Evolutionary conservation across 2,329 filamentous ascomycete species (phyloP).

Genomic region (Xylaria polymorpha): DNA sequence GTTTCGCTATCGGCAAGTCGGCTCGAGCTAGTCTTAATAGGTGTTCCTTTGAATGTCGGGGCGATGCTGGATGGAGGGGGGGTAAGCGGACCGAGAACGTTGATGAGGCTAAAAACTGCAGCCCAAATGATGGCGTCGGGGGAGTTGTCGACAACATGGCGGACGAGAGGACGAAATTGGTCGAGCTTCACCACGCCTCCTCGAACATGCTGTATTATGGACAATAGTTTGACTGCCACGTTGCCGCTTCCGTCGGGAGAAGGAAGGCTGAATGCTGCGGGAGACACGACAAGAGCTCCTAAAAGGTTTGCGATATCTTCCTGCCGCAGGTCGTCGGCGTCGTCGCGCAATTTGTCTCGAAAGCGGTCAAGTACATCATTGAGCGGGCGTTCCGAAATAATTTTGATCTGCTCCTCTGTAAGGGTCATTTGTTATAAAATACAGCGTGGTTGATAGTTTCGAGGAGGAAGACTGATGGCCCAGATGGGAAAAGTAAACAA

Average conservation of each 20-base stretch:
- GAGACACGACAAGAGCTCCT: constrained; percentile 6
- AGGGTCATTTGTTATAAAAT: constrained; percentile 24
- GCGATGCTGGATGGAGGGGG: constrained; percentile 9
- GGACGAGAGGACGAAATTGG: constrained; percentile 25
- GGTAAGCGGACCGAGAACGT: constrained; percentile 6
- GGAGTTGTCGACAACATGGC: constrained; percentile 19
- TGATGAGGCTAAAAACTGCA: constrained; percentile 23
- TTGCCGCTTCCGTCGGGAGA: constrained; percentile 22
- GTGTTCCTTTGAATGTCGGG: constrained; percentile 18
- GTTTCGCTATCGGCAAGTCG: constrained; percentile 1
- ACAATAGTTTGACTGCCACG: constrained; percentile 26
- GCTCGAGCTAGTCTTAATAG: constrained; percentile 9
- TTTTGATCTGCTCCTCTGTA: constrained; percentile 12
- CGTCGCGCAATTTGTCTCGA: constrained; percentile 18
- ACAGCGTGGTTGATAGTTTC: no score
- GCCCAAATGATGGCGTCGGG: constrained; percentile 18
- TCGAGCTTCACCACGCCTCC: constrained; percentile 17
- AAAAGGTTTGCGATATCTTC: constrained; percentile 23
- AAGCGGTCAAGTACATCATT: constrained; percentile 16
- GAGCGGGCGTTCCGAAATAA: constrained; percentile 26
- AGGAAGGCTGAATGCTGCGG: constrained; percentile 14
- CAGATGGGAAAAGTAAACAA: no score
- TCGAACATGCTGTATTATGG: constrained; percentile 20
- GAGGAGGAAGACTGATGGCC: no score
- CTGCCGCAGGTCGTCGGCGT: constrained; percentile 3